Evolutionary conservation across 2,329 filamentous ascomycete species (phyloP), one percentile per base, ranked within the genome.

Genomic region (Penicillium sp.): DNA sequence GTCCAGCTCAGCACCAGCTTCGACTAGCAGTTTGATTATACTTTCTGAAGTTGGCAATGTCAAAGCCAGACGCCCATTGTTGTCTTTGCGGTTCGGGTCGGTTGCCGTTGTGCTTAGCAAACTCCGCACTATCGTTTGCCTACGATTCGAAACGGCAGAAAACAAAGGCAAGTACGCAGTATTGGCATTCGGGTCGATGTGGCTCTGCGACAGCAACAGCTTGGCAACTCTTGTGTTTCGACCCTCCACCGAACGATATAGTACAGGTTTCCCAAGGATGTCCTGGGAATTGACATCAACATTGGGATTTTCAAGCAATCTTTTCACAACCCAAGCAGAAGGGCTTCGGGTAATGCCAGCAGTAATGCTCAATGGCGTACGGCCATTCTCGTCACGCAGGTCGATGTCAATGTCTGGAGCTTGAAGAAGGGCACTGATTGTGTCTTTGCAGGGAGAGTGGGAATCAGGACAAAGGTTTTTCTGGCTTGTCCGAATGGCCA

Each of bases 381-480:
- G 44, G 2, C 29, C 44, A 47, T 47, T n/a, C 5, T 34, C 31
- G 14, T 47, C 44, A 47, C 31, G 29, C 3, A 1, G 18, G 6
- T 47, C 16, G 10, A 35, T 8, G 5, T 47, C 44, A 11, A 47
- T 35, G 2, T 20, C 44, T 24, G 44, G 31, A 35, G 31, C 20
- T n/a, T n/a, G 31, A n/a, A 47, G 31, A 24, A 35, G 18, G 44
- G 14, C 44, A 8, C 35, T 8, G 31, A 35, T 22, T 24, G 44
- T 47, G 8, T 4, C 14, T 24, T 35, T 18, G 44, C 5, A 13
- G 20, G 1, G 14, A 34, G 8, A 2, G 13, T 10, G 22, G 39
- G 2, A 26, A 2, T 4, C 0, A 9, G 1, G 5, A 22, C 9
- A n/a, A 14, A 13, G 6, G 4, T 5, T n/a, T n/a, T 4, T 14